A percentile compares a stretch with the other conserved stretches of the same genome.
Conservation (phyloP, 176 grass and related monocot species). For the Avena eriantha region DNA sequence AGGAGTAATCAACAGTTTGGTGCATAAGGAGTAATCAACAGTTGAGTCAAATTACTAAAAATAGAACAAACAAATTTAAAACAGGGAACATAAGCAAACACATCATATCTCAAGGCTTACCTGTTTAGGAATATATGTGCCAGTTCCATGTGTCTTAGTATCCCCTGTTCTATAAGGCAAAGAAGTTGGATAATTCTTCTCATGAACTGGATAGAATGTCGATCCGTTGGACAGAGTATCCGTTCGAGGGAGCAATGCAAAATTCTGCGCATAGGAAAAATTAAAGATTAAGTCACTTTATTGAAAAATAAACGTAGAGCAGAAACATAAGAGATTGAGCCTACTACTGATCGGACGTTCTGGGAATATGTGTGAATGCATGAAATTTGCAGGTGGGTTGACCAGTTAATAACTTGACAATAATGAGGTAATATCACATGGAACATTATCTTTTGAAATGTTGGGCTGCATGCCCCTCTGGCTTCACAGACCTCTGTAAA, state of each 20-base stretch:
- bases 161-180: background rate
- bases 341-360: too few species aligned
- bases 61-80: background rate
- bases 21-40: background rate
- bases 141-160: conserved; percentile 46
- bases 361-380: too few species aligned
- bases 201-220: background rate
- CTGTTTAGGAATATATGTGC: conserved; percentile 56
- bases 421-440: too few species aligned
- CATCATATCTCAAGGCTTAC: conserved; percentile 23
- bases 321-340: background rate
- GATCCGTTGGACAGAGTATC: conserved; percentile 22
- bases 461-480: too few species aligned
- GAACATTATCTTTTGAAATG: too few species aligned
- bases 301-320: conserved; percentile 7
- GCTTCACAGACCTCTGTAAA: too few species aligned
- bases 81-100: background rate
- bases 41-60: conserved; percentile 3
- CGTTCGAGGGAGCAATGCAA: conserved; percentile 12
- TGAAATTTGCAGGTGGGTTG: too few species aligned
- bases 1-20: background rate
- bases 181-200: background rate
- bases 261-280: conserved; percentile 15
- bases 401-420: too few species aligned
- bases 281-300: conserved; percentile 10